Conservation (phyloP, 2,329 filamentous ascomycete species). For the Grosmannia clavigera region DNA sequence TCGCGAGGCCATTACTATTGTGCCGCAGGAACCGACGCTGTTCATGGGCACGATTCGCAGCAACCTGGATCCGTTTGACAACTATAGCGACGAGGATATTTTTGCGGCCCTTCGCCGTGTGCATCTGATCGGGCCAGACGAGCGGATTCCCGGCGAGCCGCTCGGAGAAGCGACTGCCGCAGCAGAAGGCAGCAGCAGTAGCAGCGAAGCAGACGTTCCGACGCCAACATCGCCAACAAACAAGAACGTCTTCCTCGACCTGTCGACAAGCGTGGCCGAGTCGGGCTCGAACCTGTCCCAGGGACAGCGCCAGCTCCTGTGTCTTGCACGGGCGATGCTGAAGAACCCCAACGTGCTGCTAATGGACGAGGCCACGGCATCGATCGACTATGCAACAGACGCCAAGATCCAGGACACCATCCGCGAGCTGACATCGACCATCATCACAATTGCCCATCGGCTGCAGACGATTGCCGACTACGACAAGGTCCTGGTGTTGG, state of each 20-base stretch:
- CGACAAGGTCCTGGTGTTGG: slow-evolving; percentile 89
- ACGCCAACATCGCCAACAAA: slow-evolving; percentile 43
- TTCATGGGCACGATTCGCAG: slow-evolving; percentile 85
- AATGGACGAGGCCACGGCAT: slow-evolving; percentile 98
- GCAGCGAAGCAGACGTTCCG: slow-evolving; percentile 10
- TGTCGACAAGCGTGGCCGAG: slow-evolving; percentile 72
- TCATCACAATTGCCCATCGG: slow-evolving; percentile 91
- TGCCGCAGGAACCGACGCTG: slow-evolving; percentile 90
- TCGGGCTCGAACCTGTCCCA: slow-evolving; percentile 92
- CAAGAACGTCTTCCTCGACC: slow-evolving; percentile 88
- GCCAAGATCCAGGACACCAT: slow-evolving; percentile 94
- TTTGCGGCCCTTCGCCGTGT: slow-evolving; percentile 78
- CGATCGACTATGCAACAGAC: slow-evolving; percentile 93
- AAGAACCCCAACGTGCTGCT: slow-evolving; percentile 88
- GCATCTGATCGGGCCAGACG: slow-evolving; percentile 62
- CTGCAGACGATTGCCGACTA: slow-evolving; percentile 97
- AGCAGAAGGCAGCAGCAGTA: slow-evolving; percentile 11
- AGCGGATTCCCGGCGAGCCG: slow-evolving; percentile 20
- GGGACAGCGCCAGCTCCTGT: slow-evolving; percentile 88
- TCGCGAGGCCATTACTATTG: slow-evolving; percentile 89
- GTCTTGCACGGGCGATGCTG: slow-evolving; percentile 81
- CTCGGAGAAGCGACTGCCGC: not conserved
- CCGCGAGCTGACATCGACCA: slow-evolving; percentile 83
- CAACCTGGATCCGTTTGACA: slow-evolving; percentile 84
- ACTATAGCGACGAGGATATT: slow-evolving; percentile 83